A percentile compares a stretch with the other conserved stretches of the same genome.
These are phyloP conservation scores for Breviolum minutum DNA, from an alignment of 73 alveolate genomes.

Conservation along the genomic window DNA sequence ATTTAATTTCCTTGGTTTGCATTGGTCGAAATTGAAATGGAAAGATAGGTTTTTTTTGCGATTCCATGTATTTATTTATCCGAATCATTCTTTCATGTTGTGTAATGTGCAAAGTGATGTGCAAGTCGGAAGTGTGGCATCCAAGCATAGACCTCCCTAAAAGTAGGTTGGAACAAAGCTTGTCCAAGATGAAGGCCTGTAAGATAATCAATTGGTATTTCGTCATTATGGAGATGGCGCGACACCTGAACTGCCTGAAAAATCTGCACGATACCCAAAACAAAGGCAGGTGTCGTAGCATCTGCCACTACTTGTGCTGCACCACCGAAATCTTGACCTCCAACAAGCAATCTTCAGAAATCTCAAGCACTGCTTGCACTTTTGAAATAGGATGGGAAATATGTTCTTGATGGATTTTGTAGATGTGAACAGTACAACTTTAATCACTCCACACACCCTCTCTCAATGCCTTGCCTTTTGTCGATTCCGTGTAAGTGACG, in stretches of 20 bases:
- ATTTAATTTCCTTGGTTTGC: not conserved
- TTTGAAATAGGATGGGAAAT: not conserved
- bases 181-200: not conserved
- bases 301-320: slow-evolving; percentile 72
- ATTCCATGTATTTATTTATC: too few relatives aligned
- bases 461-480: not conserved
- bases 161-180: not conserved
- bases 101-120: too few relatives aligned
- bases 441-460: not conserved
- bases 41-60: too few relatives aligned
- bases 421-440: not conserved
- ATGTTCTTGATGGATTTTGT: not conserved
- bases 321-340: slow-evolving; percentile 77
- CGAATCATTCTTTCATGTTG: too few relatives aligned
- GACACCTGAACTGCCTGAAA: not conserved
- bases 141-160: not conserved
- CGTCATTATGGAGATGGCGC: not conserved
- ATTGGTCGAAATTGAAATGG: too few relatives aligned
- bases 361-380: too few relatives aligned
- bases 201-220: too few relatives aligned
- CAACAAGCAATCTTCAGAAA: not conserved
- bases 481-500: slow-evolving; percentile 85
- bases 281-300: slow-evolving; percentile 46
- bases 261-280: not conserved
- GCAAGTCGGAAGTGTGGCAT: not conserved